phyloP scores from a whole-genome alignment of 495 filamentous ascomycete species.

The Penicillium alfredii region DNA sequence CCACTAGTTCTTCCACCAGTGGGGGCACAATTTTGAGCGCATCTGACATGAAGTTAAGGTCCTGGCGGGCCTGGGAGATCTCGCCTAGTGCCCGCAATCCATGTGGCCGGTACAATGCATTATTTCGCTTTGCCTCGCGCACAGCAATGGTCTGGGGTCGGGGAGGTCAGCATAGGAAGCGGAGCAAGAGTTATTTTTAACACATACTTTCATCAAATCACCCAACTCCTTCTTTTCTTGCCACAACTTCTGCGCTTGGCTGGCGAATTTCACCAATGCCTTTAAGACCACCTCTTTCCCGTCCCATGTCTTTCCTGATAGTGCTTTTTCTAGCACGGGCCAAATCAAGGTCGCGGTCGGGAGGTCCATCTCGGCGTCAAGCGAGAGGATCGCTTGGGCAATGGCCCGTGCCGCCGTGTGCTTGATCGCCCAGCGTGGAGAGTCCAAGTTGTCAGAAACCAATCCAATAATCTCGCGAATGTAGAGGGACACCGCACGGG shows the following conservation, averaged over 20 bases:
- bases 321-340: constrained; percentile 72
- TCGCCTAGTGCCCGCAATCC: constrained; percentile 68
- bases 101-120: constrained; percentile 69
- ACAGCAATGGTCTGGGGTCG: constrained; percentile 51
- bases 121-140: constrained; percentile 87
- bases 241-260: constrained; percentile 56
- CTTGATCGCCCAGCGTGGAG: constrained; percentile 81
- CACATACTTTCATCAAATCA: constrained; percentile 50
- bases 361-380: constrained; percentile 51
- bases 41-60: constrained; percentile 62
- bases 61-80: constrained; percentile 56
- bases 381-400: constrained; percentile 62
- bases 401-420: constrained; percentile 78
- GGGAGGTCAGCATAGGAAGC: too few species aligned
- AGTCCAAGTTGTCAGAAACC: constrained; percentile 59
- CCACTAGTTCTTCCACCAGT: constrained; percentile 50
- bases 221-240: constrained; percentile 39
- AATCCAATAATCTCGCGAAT: constrained; percentile 73
- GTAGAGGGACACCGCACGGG: constrained; percentile 73
- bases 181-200: constrained; percentile 24
- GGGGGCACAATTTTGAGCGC: constrained; percentile 56
- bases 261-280: constrained; percentile 72
- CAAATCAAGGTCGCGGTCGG: constrained; percentile 61
- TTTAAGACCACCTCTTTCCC: constrained; percentile 87
- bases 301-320: constrained; percentile 84